Base-by-base conservation (phyloP, 257 asterid genomes). In the Jacaranda copaia region DNA sequence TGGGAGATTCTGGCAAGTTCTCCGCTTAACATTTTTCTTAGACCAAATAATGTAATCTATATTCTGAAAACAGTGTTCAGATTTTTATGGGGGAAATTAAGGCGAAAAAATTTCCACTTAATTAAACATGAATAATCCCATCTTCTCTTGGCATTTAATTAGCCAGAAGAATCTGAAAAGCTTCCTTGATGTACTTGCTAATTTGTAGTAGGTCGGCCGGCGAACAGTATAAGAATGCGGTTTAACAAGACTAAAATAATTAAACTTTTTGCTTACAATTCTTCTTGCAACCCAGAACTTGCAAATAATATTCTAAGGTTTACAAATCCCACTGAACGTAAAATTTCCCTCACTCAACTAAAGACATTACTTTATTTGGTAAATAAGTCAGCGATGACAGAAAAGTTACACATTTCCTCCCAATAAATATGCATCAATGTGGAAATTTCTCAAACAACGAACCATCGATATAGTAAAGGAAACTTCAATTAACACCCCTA, bases 311-410 rank as follows among this genome's bases (percentile, higher is more conserved):
- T 43, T 25, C 56, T 60, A 18, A 20, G 32, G 18, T 16, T 45
- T 36, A 48, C 40, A 57, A 65, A 16, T 48, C 55, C 15, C 38
- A 52, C 5, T 45, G 19, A 65, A 57, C 6, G 39, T 49, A 19
- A 64, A 56, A 46, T 65, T 71, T 65, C 57, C 72, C 65, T 14
- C 16, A 48, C 56, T 77, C 63, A 62, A 39, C 58, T n/a, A n/a
- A 25, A 66, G 65, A 51, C 69, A 59, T 13, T 60, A 39, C 38
- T 67, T 16, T 3, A 32, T 57, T 45, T 13, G 57, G 55, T 19
- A 12, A 69, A 43, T 1, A 39, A 39, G 8, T 59, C 79, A 25
- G 43, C 72, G 40, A 57, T 32, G 42, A 45, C 75, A 32, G 36
- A 73, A 61, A 59, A 42, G 60, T 3, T 70, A 51, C 57, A 68